These are phyloP conservation scores for Boletellus sp. DNA, from an alignment of 768 basidiomycete genomes.

Conservation along the genomic window DNA sequence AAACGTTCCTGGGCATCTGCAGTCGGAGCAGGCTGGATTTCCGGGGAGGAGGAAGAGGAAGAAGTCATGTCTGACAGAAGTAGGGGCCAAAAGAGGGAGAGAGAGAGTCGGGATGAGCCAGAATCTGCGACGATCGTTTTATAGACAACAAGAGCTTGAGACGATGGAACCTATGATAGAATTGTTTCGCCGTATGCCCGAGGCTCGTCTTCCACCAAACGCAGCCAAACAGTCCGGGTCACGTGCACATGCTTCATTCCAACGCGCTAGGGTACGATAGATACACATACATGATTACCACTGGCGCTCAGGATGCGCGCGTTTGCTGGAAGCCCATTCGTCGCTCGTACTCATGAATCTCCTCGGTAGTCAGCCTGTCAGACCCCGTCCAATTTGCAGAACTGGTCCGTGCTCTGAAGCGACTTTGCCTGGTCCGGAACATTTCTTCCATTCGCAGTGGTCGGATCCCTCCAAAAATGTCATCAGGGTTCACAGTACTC, in stretches of 20 bases:
- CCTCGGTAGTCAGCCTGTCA: conserved; percentile 80
- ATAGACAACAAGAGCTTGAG: conserved; percentile 27
- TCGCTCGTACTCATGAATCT: conserved; percentile 82
- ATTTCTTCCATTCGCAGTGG: conserved; percentile 91
- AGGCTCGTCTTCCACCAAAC: conserved; percentile 16
- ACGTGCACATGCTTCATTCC: conserved; percentile 6
- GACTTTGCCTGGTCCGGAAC: conserved; percentile 73
- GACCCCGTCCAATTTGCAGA: conserved; percentile 96
- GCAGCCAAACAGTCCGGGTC: conserved; percentile 22
- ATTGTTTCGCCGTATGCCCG: conserved; percentile 18
- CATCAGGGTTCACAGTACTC: conserved; percentile 83
- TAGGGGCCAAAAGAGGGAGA: conserved; percentile 29
- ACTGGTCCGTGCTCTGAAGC: conserved; percentile 86
- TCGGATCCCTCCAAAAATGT: conserved; percentile 86
- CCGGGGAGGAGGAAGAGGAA: conserved; percentile 76
- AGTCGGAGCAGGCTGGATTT: conserved; percentile 52
- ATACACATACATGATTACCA: conserved; percentile 11
- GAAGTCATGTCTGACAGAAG: conserved; percentile 54
- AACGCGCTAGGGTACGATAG: not conserved
- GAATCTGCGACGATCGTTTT: conserved; percentile 31
- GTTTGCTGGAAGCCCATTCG: conserved; percentile 78
- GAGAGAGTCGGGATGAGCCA: conserved; percentile 28
- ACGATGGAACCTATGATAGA: conserved; percentile 26
- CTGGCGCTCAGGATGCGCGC: conserved; percentile 12
- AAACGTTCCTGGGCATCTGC: conserved; percentile 39